Conservation (phyloP, 495 filamentous ascomycete species). For the Tuber indicum region DNA sequence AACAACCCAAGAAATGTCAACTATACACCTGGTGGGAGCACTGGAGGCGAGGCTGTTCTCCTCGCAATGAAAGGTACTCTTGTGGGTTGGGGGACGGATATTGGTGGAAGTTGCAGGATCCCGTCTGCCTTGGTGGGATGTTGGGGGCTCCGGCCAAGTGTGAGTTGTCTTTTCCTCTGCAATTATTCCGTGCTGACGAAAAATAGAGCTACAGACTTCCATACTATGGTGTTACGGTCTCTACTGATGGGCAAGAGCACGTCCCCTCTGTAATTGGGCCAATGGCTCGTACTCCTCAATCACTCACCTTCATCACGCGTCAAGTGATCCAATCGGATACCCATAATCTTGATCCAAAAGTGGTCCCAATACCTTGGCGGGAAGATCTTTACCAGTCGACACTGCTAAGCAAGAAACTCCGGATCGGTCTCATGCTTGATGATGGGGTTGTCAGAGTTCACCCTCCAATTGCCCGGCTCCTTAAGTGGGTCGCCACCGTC, state of each 20-base stretch:
- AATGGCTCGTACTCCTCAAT: constrained; percentile 44
- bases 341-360: constrained; percentile 49
- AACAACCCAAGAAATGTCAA: constrained; percentile 49
- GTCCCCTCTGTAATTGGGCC: constrained; percentile 51
- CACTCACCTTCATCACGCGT: constrained; percentile 46
- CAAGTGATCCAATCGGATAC: constrained; percentile 45
- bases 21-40: constrained; percentile 53
- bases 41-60: constrained; percentile 59
- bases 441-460: constrained; percentile 51
- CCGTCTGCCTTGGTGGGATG: constrained; percentile 60
- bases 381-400: constrained; percentile 44
- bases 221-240: constrained; percentile 48
- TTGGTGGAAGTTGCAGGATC: constrained; percentile 63
- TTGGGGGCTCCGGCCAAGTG: constrained; percentile 55
- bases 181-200: neutral
- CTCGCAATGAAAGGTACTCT: constrained; percentile 53
- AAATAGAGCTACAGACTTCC: constrained; percentile 44
- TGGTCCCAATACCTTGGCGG: constrained; percentile 49
- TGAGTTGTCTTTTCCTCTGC: neutral
- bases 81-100: constrained; percentile 61
- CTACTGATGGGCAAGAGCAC: constrained; percentile 53
- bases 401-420: constrained; percentile 44
- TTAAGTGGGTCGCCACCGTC: constrained; percentile 43
- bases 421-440: constrained; percentile 49
- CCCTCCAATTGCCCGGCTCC: constrained; percentile 48